Conservation (phyloP, 345 rosid species). For the Jatropha curcas region DNA sequence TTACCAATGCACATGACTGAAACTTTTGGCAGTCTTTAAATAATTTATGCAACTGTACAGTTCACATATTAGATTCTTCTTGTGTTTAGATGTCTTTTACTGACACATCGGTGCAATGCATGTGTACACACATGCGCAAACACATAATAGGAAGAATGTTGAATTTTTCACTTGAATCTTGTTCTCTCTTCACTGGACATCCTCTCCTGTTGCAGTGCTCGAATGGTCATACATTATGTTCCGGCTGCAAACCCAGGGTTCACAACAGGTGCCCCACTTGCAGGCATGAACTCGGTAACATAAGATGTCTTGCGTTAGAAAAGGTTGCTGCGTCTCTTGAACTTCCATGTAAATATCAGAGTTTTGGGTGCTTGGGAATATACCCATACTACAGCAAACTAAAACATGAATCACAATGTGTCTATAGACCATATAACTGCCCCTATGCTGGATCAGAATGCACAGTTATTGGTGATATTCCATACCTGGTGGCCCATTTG, state of each 20-base stretch:
- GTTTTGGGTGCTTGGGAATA: constrained; percentile 67
- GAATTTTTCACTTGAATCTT: background rate
- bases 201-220: constrained; percentile 51
- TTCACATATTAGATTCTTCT: background rate
- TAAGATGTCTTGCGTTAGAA: constrained; percentile 84
- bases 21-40: background rate
- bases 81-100: background rate
- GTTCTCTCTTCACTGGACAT: constrained; percentile 10
- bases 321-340: constrained; percentile 85
- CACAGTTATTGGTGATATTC: constrained; percentile 72
- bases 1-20: background rate
- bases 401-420: constrained; percentile 73
- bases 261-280: constrained; percentile 86
- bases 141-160: background rate
- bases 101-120: background rate
- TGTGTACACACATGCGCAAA: background rate
- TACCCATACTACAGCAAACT: constrained; percentile 85
- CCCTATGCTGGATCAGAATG: constrained; percentile 87
- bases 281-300: constrained; percentile 84
- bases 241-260: constrained; percentile 80
- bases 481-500: constrained; percentile 66
- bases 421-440: constrained; percentile 67
- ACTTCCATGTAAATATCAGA: constrained; percentile 82
- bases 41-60: too few species aligned
- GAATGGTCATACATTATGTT: constrained; percentile 81